Evolutionary conservation across 2,329 filamentous ascomycete species (phyloP).

Genomic region (Ilyonectria robusta): DNA sequence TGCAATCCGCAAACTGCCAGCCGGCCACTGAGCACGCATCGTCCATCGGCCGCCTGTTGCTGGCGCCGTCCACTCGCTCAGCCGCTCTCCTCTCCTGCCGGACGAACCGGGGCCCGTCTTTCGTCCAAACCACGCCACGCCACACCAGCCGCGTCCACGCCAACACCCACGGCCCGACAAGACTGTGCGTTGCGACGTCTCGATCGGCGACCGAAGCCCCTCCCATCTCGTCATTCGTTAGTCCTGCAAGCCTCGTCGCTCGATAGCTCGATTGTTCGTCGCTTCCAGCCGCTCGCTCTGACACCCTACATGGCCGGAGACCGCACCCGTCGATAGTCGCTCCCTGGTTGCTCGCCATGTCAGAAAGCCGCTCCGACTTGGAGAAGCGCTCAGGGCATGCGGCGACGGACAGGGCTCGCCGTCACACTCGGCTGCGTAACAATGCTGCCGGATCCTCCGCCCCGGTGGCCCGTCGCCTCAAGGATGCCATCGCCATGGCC

Average conservation of each 20-base stretch:
- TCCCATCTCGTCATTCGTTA: conserved; percentile 7
- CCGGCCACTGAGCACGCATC: background rate
- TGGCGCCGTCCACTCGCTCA: background rate
- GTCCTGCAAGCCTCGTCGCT: conserved; percentile 20
- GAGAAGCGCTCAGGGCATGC: conserved; percentile 33
- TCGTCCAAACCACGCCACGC: conserved; percentile 13
- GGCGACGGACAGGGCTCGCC: conserved; percentile 25
- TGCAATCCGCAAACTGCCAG: background rate
- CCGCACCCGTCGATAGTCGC: conserved; percentile 26
- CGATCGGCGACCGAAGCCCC: conserved; percentile 3
- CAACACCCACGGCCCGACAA: conserved; percentile 12
- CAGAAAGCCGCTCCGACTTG: conserved; percentile 32
- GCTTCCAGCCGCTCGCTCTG: background rate
- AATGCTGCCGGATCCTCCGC: conserved; percentile 24
- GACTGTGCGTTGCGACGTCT: conserved; percentile 9
- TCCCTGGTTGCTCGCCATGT: conserved; percentile 41
- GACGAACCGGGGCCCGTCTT: background rate
- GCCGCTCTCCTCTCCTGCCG: background rate
- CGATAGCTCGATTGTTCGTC: background rate
- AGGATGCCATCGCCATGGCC: conserved; percentile 36
- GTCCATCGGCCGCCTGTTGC: background rate
- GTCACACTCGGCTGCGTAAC: conserved; percentile 30
- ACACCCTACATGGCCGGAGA: conserved; percentile 6
- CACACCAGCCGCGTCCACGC: conserved; percentile 9
- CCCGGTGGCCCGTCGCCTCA: conserved; percentile 40